phyloP scores from a whole-genome alignment of 768 basidiomycete species.

The Boletus reticuloceps region DNA sequence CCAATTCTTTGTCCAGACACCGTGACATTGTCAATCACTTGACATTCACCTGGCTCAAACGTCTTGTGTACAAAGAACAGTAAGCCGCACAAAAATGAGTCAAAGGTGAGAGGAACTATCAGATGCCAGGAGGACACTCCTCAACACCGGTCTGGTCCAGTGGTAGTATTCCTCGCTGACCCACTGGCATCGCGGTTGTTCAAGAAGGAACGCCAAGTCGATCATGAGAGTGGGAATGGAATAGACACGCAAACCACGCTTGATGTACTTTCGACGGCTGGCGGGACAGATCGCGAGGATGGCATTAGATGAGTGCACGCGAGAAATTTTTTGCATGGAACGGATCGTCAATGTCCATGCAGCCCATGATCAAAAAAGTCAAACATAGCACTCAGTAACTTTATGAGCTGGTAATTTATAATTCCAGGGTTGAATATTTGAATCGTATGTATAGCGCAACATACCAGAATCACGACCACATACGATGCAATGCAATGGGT shows the following conservation, averaged over 20 bases:
- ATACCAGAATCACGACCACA: constrained; percentile 26
- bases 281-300: too few relatives aligned
- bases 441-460: constrained; percentile 24
- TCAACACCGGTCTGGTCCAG: background rate
- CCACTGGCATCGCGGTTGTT: constrained; percentile 18
- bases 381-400: too few relatives aligned
- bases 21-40: too few relatives aligned
- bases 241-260: too few relatives aligned
- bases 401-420: too few relatives aligned
- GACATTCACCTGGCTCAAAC: too few relatives aligned
- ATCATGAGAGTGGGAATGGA: too few relatives aligned
- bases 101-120: background rate
- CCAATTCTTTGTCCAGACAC: too few relatives aligned
- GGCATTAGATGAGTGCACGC: too few relatives aligned
- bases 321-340: background rate
- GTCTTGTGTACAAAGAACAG: too few relatives aligned
- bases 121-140: background rate
- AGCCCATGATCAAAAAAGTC: background rate
- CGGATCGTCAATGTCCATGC: background rate
- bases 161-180: constrained; percentile 26
- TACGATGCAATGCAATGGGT: constrained; percentile 12
- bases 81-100: background rate
- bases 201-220: constrained; percentile 11
- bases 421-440: too few relatives aligned
- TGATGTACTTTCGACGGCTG: too few relatives aligned